phyloP scores from a whole-genome alignment of 129 eudicot species.

The Escallonia herrerae region DNA sequence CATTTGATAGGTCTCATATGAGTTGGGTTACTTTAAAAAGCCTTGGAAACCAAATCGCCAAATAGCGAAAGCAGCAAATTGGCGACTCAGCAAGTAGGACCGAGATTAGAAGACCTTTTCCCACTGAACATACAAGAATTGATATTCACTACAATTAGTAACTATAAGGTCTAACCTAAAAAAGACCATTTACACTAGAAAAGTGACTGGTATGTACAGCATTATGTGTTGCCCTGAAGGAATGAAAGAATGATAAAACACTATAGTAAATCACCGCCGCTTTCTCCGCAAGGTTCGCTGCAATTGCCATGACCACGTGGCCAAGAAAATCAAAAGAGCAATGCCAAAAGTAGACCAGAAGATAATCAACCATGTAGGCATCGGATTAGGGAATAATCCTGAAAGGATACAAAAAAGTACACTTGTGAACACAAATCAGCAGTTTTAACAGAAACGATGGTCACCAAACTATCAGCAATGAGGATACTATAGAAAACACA shows the following conservation, averaged over 20 bases:
- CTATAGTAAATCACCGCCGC: slow-evolving; percentile 32
- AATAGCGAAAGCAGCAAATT: background rate
- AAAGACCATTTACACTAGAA: slow-evolving; percentile 42
- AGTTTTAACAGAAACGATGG: background rate
- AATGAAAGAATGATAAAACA: slow-evolving; percentile 34
- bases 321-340: slow-evolving; percentile 39
- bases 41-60: background rate
- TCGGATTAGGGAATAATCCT: slow-evolving; percentile 77
- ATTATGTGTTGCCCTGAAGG: slow-evolving; percentile 16
- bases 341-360: slow-evolving; percentile 59
- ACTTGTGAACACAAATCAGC: background rate
- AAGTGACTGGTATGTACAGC: slow-evolving; percentile 39
- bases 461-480: background rate
- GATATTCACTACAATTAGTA: slow-evolving; percentile 20
- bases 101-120: background rate
- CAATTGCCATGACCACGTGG: slow-evolving; percentile 68
- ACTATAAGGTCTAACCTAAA: slow-evolving; percentile 17
- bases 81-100: background rate
- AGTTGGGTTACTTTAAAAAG: too few species aligned
- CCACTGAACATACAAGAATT: slow-evolving; percentile 2
- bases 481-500: slow-evolving; percentile 25
- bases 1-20: too few species aligned
- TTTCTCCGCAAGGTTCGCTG: slow-evolving; percentile 44
- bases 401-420: slow-evolving; percentile 11
- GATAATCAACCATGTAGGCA: slow-evolving; percentile 79